Evolutionary conservation across 495 filamentous ascomycete species (phyloP).

Genomic region (Cairneyella variabilis): DNA sequence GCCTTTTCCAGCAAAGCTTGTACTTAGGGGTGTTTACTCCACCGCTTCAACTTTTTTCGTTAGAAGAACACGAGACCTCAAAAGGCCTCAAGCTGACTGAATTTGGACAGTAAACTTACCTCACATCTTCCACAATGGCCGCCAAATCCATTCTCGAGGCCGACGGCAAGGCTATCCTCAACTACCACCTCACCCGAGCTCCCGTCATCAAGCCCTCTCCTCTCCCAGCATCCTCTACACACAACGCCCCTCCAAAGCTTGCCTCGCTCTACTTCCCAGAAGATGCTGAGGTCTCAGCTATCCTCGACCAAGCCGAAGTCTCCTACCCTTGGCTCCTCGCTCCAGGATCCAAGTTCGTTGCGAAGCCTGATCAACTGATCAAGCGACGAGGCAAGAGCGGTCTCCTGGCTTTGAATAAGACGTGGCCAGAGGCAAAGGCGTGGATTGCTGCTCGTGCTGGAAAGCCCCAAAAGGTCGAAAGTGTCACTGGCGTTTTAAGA

Average conservation of each 20-base stretch:
- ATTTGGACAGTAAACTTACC: constrained; percentile 18
- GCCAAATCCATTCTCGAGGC: constrained; percentile 98
- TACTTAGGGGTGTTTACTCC: background rate
- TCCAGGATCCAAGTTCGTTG: constrained; percentile 85
- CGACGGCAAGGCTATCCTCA: constrained; percentile 99
- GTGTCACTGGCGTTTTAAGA: constrained; percentile 79
- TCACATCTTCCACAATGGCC: constrained; percentile 64
- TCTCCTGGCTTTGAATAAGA: constrained; percentile 94
- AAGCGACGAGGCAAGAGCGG: constrained; percentile 99
- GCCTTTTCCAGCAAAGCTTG: background rate
- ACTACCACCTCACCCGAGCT: constrained; percentile 99
- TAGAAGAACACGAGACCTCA: background rate
- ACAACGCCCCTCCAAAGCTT: constrained; percentile 89
- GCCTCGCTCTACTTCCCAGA: constrained; percentile 92
- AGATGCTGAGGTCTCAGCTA: constrained; percentile 71
- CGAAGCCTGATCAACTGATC: constrained; percentile 99
- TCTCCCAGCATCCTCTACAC: constrained; percentile 76
- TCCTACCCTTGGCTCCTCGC: constrained; percentile 92
- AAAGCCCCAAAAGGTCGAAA: constrained; percentile 91
- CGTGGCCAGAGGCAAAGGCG: constrained; percentile 84
- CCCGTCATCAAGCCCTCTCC: constrained; percentile 97
- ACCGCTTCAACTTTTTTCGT: constrained; percentile 4
- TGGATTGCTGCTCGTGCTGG: constrained; percentile 92
- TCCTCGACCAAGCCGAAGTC: constrained; percentile 92
- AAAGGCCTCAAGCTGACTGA: constrained; percentile 13